Conservation (phyloP, 305 asterid species). For the Fraxinus velutina region DNA sequence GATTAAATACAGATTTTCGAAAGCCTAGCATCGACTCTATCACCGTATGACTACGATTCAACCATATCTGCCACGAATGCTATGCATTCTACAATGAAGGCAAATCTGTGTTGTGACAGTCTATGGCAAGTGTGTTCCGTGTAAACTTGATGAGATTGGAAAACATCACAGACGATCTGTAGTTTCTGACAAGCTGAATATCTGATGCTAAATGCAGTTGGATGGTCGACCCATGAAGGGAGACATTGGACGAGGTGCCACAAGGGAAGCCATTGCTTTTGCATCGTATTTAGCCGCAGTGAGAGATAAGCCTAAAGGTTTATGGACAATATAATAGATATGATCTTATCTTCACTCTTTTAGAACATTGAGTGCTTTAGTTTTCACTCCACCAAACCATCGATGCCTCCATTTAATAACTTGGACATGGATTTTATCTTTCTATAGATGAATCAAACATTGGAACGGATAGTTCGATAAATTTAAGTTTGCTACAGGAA, state of each 20-base stretch:
- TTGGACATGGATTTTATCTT: not conserved
- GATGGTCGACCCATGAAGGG: conserved; percentile 97
- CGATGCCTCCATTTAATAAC: not conserved
- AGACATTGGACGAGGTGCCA: conserved; percentile 87
- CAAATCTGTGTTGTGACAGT: conserved; percentile 49
- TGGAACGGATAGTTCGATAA: conserved; percentile 35
- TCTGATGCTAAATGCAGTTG: conserved; percentile 39
- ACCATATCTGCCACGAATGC: conserved; percentile 59
- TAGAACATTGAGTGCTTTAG: not conserved
- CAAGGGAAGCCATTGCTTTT: conserved; percentile 64
- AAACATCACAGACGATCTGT: not conserved
- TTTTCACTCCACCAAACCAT: not conserved
- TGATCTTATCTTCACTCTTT: not conserved
- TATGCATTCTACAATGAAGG: conserved; percentile 58
- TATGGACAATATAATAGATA: not conserved
- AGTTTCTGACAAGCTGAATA: conserved; percentile 2
- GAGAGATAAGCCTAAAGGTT: conserved; percentile 58
- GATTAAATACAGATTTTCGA: not conserved
- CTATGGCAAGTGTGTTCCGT: conserved; percentile 66
- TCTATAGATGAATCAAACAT: conserved; percentile 35
- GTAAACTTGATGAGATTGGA: not conserved
- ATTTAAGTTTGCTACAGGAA: not conserved
- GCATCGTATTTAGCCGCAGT: conserved; percentile 58
- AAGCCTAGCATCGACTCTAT: not conserved
- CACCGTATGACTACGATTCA: not conserved